Evolutionary conservation across 2,329 filamentous ascomycete genomes (phyloP), one percentile per base, ranked within the genome.

Genomic region (Fusarium dlaminii): DNA sequence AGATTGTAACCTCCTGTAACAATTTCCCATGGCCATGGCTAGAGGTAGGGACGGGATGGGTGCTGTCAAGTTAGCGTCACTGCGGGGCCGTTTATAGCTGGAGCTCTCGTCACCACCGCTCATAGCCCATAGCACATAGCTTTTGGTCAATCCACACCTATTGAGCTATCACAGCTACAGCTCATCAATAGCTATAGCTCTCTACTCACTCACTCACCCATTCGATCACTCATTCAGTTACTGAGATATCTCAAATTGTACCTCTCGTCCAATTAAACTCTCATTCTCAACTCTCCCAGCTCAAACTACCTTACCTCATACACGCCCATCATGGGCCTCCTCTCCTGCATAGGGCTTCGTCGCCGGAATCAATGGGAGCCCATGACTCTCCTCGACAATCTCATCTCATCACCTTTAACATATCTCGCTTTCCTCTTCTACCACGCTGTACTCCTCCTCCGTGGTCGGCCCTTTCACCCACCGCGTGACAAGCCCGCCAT

Each of bases 391-490:
- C 83, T 92, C 57, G 90, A 93, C 81, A 88, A 90, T 73, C 79
- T 95, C 42, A 83, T 95, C 67, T 83, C 87, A 52, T 94, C 93
- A 14, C 94, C 94, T 10, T 83, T 96, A 14, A 89, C 90, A 68
- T 88, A 89, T 49, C 76, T 93, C 63, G 85, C 92, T 70, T 86
- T 88, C 68, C 85, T 88, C 45, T 79, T 94, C 68, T 93, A 95
- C 83, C 84, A 86, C 66, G 60, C 92, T 54, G 83, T 96, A 63
- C 88, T 92, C 40, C 85, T 86, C 76, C 87, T 97, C 7, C 92
- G 94, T 34, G 92, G 93, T 5, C 82, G 86, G 17, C 90, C 93
- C 2, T 89, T 90, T 75, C 85, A 81, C 22, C 89, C 91, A 17
- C 87, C 90, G 5, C 84, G 85, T 37, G 84, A 86, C 63, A 85